Evolutionary conservation across 208 protist species (phyloP).

Genomic region (Hexamita inflata): DNA sequence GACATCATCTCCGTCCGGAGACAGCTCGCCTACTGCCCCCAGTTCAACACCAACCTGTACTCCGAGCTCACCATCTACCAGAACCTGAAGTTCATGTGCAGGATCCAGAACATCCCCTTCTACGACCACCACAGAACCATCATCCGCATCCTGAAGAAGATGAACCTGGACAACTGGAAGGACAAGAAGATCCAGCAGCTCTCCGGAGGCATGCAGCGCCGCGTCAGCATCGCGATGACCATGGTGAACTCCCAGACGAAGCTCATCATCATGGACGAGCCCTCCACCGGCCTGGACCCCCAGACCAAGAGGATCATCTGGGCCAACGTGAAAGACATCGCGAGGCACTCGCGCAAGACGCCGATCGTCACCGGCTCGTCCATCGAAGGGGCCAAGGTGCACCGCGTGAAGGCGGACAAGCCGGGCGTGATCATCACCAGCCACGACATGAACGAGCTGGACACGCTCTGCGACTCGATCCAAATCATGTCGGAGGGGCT

Average conservation of each 20-base stretch:
- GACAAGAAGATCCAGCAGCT: slow-evolving; percentile 6
- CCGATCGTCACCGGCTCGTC: no score
- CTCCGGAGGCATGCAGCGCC: slow-evolving; percentile 57
- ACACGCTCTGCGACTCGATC: no score
- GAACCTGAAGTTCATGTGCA: slow-evolving; percentile 6
- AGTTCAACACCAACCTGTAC: slow-evolving; percentile 18
- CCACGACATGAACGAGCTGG: no score
- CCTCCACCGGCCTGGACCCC: slow-evolving; percentile 27
- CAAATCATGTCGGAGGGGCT: no score
- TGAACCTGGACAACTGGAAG: background rate
- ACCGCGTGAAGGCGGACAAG: no score
- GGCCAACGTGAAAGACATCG: background rate
- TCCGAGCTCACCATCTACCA: background rate
- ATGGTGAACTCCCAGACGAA: slow-evolving; percentile 49
- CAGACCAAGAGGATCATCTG: background rate
- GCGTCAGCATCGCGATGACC: slow-evolving; percentile 55
- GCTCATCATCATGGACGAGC: slow-evolving; percentile 57
- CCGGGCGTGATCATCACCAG: no score
- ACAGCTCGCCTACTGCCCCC: background rate
- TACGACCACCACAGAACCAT: background rate
- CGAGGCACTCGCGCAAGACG: no score
- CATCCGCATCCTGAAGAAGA: background rate
- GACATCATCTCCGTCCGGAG: slow-evolving; percentile 9
- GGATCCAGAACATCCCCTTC: background rate
- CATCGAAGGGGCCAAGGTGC: no score